These are phyloP conservation scores for Lasiosphaeris hirsuta DNA, from an alignment of 495 filamentous ascomycete species.

Conservation along the genomic window DNA sequence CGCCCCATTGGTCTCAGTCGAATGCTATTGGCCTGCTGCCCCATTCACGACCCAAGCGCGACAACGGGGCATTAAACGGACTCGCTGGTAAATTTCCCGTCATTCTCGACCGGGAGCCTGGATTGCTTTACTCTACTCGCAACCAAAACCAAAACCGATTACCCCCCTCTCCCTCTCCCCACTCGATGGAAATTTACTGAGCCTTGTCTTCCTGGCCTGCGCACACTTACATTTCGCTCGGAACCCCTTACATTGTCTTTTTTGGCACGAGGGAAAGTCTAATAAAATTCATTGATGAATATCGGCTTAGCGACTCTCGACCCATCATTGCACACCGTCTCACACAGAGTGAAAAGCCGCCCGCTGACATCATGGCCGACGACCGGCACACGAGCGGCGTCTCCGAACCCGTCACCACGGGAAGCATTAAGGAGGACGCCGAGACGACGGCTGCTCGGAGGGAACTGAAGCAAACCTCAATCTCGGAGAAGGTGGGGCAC, in stretches of 20 bases:
- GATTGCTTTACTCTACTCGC: not conserved
- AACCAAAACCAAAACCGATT: not conserved
- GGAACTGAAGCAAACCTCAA: constrained; percentile 52
- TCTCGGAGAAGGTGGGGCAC: constrained; percentile 45
- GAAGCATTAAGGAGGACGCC: constrained; percentile 43
- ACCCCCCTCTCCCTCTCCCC: not conserved
- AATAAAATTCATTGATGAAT: no score
- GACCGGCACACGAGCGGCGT: constrained; percentile 32
- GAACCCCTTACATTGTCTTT: not conserved
- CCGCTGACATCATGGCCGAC: constrained; percentile 36
- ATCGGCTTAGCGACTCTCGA: not conserved
- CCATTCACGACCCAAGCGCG: constrained; percentile 12
- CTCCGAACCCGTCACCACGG: constrained; percentile 25
- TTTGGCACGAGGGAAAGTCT: not conserved
- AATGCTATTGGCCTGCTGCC: not conserved
- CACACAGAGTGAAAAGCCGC: not conserved
- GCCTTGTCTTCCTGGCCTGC: not conserved
- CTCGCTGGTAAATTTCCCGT: constrained; percentile 11
- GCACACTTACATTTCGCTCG: not conserved
- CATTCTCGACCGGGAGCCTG: not conserved
- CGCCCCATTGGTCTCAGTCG: not conserved
- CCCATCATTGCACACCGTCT: constrained; percentile 1
- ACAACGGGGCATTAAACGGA: constrained; percentile 7
- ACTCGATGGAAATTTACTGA: constrained; percentile 6
- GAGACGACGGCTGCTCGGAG: constrained; percentile 53